Base-by-base conservation (phyloP, 2,329 filamentous ascomycete species). In the Diaporthe eres region DNA sequence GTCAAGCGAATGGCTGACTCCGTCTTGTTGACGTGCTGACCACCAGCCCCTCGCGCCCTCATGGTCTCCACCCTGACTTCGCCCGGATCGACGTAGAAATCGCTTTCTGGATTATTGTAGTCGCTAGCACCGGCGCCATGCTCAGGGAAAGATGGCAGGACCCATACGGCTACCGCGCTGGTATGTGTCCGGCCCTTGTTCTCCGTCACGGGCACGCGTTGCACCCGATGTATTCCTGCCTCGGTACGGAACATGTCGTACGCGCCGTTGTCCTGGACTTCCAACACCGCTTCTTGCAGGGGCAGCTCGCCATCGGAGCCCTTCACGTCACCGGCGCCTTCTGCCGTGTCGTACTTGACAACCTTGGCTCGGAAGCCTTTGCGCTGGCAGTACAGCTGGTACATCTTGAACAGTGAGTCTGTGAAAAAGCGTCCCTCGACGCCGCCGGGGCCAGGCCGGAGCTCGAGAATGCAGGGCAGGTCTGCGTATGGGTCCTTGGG, bases 21-120 rank as follows among this genome's bases (percentile, higher is more conserved):
- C 0, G 97, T 99, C 84, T 96, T 98, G 86, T 99, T 99, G 82
- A 99, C 97, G 85, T 99, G 97, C 86, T 99, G 97, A 0, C 97
- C 97, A 44, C 97, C 97, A 0, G 97, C 96, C 76, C 97, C 97
- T 61, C 95, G 89, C 0, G 97, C 95, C 22, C 96, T 91, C 96
- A 98, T 98, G 77, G 95, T 95, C 82, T 99, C 97, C 28, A 91
- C 88, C 71, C 90, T 90, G 34, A 99, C 95, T 76, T 99, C 96
- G 77, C 92, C 89, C 8, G 94, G 92, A 81, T 97, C 92, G 76
- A 99, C 89, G 85, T 96, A 98, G 85, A 98, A 98, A 82, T 98
- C 94, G 84, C 94, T 98, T 74, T 92, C 93, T 0, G 96, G 96
- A 80, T 98, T 93, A 77, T 96, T 92, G 78, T 94, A 90, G 82